Percentiles rank a stretch among this genome's conserved stretches.
Conservation (phyloP, 1,284 basidiomycete genomes). For the Cutaneotrichosporon cutaneum region DNA sequence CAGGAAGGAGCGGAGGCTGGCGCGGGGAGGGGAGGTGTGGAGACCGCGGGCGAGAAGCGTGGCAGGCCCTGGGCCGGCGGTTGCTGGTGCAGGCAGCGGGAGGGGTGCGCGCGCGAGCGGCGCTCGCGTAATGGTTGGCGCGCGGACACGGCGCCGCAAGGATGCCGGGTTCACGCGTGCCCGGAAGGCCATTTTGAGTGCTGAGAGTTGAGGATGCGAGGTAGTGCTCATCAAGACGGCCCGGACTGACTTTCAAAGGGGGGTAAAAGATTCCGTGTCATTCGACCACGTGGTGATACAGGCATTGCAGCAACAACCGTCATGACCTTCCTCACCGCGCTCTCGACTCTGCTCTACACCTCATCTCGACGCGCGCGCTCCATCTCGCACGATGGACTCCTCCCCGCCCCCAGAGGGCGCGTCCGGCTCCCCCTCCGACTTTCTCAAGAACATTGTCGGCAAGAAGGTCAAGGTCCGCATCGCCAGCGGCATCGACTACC, state of each 20-base stretch:
- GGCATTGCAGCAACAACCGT: not conserved
- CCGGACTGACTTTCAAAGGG: not conserved
- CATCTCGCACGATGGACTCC: slow-evolving; percentile 33
- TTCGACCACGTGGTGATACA: not conserved
- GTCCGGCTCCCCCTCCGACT: slow-evolving; percentile 78
- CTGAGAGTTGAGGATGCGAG: not conserved
- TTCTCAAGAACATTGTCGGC: slow-evolving; percentile 89
- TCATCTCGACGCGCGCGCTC: not conserved
- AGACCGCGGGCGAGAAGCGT: slow-evolving; percentile 17
- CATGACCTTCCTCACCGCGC: not conserved
- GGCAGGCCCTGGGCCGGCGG: not conserved
- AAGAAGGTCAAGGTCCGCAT: slow-evolving; percentile 91
- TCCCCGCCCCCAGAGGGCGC: slow-evolving; percentile 29
- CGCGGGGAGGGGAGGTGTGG: slow-evolving; percentile 16
- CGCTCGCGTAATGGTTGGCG: not conserved
- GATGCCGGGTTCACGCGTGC: slow-evolving; percentile 11
- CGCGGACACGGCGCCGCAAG: slow-evolving; percentile 5
- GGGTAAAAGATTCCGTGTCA: not conserved
- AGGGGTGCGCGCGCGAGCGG: not conserved
- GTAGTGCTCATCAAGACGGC: not conserved
- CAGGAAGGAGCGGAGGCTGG: slow-evolving; percentile 7
- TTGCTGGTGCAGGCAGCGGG: slow-evolving; percentile 9
- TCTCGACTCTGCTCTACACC: not conserved
- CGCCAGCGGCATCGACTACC: slow-evolving; percentile 95
- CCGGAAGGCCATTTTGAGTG: slow-evolving; percentile 14